These are phyloP conservation scores for Noccaea caerulescens DNA, from an alignment of 345 rosid species.

Conservation along the genomic window DNA sequence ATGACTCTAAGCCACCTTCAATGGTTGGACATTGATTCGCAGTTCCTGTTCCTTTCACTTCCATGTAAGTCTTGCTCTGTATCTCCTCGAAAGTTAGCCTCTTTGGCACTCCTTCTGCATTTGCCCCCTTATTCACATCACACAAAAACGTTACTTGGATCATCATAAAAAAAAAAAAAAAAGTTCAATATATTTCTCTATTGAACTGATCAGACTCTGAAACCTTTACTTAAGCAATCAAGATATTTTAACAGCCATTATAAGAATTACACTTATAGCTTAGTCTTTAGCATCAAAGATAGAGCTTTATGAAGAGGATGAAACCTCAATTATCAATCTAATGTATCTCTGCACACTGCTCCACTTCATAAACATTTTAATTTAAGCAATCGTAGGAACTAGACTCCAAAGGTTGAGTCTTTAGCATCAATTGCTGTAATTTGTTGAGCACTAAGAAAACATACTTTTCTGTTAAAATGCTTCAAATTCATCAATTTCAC, in stretches of 20 bases:
- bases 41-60: slow-evolving; percentile 89
- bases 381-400: background rate
- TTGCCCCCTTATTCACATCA: slow-evolving; percentile 56
- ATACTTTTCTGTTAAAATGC: background rate
- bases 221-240: background rate
- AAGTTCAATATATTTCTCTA: background rate
- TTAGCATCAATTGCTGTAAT: background rate
- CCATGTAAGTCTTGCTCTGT: slow-evolving; percentile 86
- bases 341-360: background rate
- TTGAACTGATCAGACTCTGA: background rate
- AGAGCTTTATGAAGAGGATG: background rate
- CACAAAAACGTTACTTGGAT: background rate
- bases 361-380: background rate
- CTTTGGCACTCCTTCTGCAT: slow-evolving; percentile 79
- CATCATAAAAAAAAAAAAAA: background rate
- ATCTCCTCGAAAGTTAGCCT: slow-evolving; percentile 84
- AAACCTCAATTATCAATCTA: background rate
- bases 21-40: slow-evolving; percentile 86
- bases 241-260: background rate
- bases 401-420: background rate
- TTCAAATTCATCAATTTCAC: background rate
- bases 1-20: slow-evolving; percentile 70
- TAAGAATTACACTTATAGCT: background rate
- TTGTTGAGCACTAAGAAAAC: background rate
- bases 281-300: background rate